Evolutionary conservation across 2,329 filamentous ascomycete species (phyloP).

Genomic region (Penicillium verrucosum): DNA sequence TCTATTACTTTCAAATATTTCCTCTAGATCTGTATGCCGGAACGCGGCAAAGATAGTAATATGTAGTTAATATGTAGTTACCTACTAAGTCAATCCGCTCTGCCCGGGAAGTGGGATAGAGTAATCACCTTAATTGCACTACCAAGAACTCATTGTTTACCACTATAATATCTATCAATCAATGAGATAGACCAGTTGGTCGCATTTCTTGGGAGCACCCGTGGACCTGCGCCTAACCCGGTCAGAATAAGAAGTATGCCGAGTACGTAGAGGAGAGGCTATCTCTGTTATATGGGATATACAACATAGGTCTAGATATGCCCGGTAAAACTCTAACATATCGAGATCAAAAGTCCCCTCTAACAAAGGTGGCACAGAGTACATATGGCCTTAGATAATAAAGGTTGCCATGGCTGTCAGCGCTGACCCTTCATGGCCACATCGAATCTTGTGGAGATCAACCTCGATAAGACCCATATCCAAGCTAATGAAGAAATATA

Average conservation of each 20-base stretch:
- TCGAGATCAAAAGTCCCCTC: neutral
- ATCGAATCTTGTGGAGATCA: neutral
- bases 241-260: no score
- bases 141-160: neutral
- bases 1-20: neutral
- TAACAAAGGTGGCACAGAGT: neutral
- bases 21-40: no score
- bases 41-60: no score
- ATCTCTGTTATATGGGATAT: no score
- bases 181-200: neutral
- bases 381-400: neutral
- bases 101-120: rapidly evolving
- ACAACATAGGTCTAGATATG: neutral
- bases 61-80: no score
- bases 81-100: neutral
- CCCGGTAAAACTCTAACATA: neutral
- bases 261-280: no score
- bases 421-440: neutral
- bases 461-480: neutral
- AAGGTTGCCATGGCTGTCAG: neutral
- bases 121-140: neutral
- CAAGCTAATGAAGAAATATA: neutral
- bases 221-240: no score
- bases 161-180: neutral
- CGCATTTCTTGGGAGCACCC: neutral